A percentile compares a stretch with the other conserved stretches of the same genome.
phyloP scores from a whole-genome alignment of 2,329 filamentous ascomycete genomes.

The Penicillium sp. region DNA sequence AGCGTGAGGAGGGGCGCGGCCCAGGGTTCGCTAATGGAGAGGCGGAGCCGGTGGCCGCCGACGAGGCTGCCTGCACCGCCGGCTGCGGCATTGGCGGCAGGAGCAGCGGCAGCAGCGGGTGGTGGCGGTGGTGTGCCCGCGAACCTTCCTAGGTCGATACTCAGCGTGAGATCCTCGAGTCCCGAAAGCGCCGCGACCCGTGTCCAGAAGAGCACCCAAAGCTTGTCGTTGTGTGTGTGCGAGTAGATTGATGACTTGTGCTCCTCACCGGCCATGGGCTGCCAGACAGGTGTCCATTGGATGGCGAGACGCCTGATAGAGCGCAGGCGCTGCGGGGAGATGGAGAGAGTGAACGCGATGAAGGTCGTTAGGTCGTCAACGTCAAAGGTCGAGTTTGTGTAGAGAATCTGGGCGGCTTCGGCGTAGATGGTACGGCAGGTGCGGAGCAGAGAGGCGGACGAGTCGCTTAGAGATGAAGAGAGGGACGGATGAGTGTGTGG shows the following conservation, averaged over 20 bases:
- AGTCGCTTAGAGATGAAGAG: constrained; percentile 30
- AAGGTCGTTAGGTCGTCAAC: constrained; percentile 45
- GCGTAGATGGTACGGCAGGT: constrained; percentile 42
- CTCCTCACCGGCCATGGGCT: constrained; percentile 37
- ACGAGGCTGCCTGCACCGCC: constrained; percentile 14
- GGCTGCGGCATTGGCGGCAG: not conserved
- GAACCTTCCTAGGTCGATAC: constrained; percentile 40
- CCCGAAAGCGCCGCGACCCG: constrained; percentile 27
- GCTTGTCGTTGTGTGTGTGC: constrained; percentile 42
- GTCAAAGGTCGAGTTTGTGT: constrained; percentile 38
- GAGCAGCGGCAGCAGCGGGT: not conserved
- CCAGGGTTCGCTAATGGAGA: constrained; percentile 35
- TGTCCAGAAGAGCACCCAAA: constrained; percentile 40
- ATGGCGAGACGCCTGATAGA: constrained; percentile 33
- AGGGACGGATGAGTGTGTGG: constrained; percentile 39
- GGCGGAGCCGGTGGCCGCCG: constrained; percentile 30
- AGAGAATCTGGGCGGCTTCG: constrained; percentile 38
- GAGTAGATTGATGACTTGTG: constrained; percentile 39
- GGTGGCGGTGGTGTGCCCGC: constrained; percentile 23
- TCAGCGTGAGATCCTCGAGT: constrained; percentile 30
- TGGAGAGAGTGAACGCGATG: constrained; percentile 34
- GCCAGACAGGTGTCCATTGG: constrained; percentile 43
- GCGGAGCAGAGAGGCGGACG: constrained; percentile 33
- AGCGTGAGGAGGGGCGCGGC: constrained; percentile 35
- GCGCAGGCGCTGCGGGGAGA: constrained; percentile 27